These are phyloP conservation scores for Oryza meridionalis DNA, from an alignment of 176 grass and related monocot genomes.

Conservation along the genomic window DNA sequence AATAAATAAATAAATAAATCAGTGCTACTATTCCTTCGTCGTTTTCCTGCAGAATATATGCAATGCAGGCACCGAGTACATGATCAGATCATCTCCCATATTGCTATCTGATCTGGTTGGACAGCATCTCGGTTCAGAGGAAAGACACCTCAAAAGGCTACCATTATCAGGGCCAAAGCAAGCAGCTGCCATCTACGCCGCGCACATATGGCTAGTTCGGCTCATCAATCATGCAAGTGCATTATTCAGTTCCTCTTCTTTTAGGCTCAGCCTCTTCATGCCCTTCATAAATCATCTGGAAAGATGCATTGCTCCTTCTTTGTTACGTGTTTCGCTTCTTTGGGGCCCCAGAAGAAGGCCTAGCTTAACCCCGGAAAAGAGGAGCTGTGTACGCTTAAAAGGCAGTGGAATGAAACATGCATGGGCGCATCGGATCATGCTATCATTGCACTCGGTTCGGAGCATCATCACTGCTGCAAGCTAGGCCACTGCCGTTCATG, in stretches of 20 bases:
- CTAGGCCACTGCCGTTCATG: neutral
- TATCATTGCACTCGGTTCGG: slow-evolving; percentile 23
- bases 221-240: slow-evolving; percentile 16
- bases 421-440: slow-evolving; percentile 17
- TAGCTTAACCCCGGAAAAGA: neutral
- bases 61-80: neutral
- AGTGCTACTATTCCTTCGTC: neutral
- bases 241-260: slow-evolving; percentile 20
- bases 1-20: neutral
- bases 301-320: slow-evolving; percentile 17
- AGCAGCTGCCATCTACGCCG: neutral
- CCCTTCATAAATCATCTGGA: slow-evolving; percentile 10
- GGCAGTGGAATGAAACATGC: slow-evolving; percentile 18
- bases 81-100: neutral
- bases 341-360: neutral
- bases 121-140: slow-evolving; percentile 27
- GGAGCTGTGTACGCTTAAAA: neutral
- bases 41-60: neutral
- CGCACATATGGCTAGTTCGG: neutral
- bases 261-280: neutral
- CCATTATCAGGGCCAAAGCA: neutral
- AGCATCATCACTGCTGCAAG: neutral
- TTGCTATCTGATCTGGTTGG: slow-evolving; percentile 31
- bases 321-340: neutral
- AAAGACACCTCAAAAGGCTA: slow-evolving; percentile 36